phyloP scores from a whole-genome alignment of 371 early-diverging fungal species.

The Capillidium rhysosporum region DNA sequence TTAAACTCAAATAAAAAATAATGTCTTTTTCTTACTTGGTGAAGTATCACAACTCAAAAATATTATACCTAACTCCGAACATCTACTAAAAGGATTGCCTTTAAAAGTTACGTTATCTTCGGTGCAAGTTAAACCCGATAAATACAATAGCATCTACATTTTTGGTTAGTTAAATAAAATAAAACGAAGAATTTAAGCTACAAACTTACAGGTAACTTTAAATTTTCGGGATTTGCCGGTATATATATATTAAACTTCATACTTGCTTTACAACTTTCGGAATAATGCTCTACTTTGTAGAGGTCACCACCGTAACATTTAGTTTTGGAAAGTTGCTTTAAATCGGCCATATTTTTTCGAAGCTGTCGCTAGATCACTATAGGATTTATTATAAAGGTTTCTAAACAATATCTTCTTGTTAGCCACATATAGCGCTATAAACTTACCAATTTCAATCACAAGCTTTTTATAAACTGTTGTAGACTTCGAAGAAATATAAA shows the following conservation, averaged over 20 bases:
- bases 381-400: too few species aligned
- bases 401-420: too few species aligned
- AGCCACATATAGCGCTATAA: too few species aligned
- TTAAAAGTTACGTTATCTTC: slow-evolving; percentile 70
- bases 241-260: slow-evolving; percentile 57
- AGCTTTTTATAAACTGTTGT: too few species aligned
- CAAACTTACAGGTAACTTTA: slow-evolving; percentile 23
- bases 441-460: too few species aligned
- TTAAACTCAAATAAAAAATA: background rate
- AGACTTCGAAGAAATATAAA: too few species aligned
- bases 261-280: slow-evolving; percentile 12
- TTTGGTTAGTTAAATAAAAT: too few species aligned
- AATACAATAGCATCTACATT: slow-evolving; percentile 15
- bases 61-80: slow-evolving; percentile 38
- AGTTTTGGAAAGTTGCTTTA: background rate
- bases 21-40: slow-evolving; percentile 24
- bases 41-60: slow-evolving; percentile 63
- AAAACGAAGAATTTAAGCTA: background rate
- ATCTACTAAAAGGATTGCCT: slow-evolving; percentile 39
- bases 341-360: too few species aligned
- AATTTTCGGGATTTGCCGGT: slow-evolving; percentile 22
- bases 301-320: background rate
- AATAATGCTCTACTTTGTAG: background rate
- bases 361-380: too few species aligned
- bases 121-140: slow-evolving; percentile 44